Percentiles rank a stretch among this genome's conserved stretches.
Evolutionary conservation across 345 rosid genomes (phyloP).

Genomic region (Salix dunnii): DNA sequence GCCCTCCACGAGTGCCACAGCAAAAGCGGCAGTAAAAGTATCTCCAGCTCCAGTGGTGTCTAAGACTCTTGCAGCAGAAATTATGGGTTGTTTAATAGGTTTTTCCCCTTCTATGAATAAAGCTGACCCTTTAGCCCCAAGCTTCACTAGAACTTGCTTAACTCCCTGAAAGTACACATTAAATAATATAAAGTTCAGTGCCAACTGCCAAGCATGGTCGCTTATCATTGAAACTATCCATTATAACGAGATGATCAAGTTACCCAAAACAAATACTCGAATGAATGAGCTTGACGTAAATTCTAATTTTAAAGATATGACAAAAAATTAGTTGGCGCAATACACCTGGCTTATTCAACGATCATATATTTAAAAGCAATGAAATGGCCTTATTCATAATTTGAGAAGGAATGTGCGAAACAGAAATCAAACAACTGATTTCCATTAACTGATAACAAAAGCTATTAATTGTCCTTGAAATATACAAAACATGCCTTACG

Average conservation of each 20-base stretch:
- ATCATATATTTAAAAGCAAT: neutral
- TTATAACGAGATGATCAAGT: too few relatives aligned
- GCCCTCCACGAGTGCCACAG: constrained; percentile 89
- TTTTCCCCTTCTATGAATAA: constrained; percentile 67
- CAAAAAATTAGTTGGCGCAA: too few relatives aligned
- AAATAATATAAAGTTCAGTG: too few relatives aligned
- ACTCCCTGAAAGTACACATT: constrained; percentile 57
- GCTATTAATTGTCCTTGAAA: neutral
- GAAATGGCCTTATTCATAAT: neutral
- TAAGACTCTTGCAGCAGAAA: constrained; percentile 61
- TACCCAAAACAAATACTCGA: too few relatives aligned
- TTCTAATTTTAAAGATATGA: too few relatives aligned
- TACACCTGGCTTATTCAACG: neutral
- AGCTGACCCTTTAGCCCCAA: constrained; percentile 84
- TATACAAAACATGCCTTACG: neutral
- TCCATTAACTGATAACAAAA: neutral
- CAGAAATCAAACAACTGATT: neutral
- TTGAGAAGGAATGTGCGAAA: neutral
- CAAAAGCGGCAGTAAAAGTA: constrained; percentile 93
- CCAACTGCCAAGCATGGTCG: too few relatives aligned
- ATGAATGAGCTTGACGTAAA: too few relatives aligned
- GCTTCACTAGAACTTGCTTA: constrained; percentile 81
- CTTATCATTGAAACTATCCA: too few relatives aligned
- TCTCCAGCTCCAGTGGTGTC: constrained; percentile 99
- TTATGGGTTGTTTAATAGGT: constrained; percentile 66